These are phyloP conservation scores for Ramularia collo-cygni DNA, from an alignment of 2,329 filamentous ascomycete genomes.

Conservation along the genomic window DNA sequence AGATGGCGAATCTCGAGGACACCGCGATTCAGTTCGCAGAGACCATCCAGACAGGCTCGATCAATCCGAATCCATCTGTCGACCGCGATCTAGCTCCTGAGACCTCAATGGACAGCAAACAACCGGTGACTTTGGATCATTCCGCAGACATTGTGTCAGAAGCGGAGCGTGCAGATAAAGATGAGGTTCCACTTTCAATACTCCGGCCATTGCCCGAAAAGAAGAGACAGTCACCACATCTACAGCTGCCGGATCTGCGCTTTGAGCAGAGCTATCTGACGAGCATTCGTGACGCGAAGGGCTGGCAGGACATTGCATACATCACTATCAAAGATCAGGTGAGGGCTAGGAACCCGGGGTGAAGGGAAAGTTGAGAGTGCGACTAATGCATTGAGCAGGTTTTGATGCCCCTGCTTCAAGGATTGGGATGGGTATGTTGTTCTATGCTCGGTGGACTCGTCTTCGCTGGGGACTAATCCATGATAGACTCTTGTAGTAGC, in stretches of 20 bases:
- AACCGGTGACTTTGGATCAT: slow-evolving; percentile 48
- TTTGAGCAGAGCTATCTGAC: slow-evolving; percentile 98
- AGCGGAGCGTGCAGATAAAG: slow-evolving; percentile 49
- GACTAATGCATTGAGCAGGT: slow-evolving; percentile 46
- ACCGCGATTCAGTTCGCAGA: slow-evolving; percentile 56
- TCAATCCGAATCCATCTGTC: slow-evolving; percentile 65
- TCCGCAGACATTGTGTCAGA: slow-evolving; percentile 35
- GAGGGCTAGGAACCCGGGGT: slow-evolving; percentile 18
- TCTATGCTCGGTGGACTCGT: too few relatives aligned
- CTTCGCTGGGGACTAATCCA: not conserved
- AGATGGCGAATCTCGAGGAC: slow-evolving; percentile 25
- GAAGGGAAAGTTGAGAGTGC: slow-evolving; percentile 3
- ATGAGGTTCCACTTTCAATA: slow-evolving; percentile 63
- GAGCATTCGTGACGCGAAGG: slow-evolving; percentile 73
- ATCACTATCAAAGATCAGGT: slow-evolving; percentile 90
- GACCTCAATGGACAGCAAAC: slow-evolving; percentile 62
- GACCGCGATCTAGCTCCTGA: slow-evolving; percentile 73
- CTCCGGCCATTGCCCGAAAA: slow-evolving; percentile 49
- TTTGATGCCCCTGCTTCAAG: slow-evolving; percentile 79
- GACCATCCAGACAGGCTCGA: slow-evolving; percentile 71
- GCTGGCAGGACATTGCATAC: slow-evolving; percentile 70
- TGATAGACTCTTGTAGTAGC: not conserved
- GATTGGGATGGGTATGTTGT: slow-evolving; percentile 59
- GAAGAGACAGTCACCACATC: slow-evolving; percentile 49
- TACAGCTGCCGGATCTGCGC: slow-evolving; percentile 67